These are phyloP conservation scores for Penicillium sp. DNA, from an alignment of 2,329 filamentous ascomycete species.

Conservation along the genomic window DNA sequence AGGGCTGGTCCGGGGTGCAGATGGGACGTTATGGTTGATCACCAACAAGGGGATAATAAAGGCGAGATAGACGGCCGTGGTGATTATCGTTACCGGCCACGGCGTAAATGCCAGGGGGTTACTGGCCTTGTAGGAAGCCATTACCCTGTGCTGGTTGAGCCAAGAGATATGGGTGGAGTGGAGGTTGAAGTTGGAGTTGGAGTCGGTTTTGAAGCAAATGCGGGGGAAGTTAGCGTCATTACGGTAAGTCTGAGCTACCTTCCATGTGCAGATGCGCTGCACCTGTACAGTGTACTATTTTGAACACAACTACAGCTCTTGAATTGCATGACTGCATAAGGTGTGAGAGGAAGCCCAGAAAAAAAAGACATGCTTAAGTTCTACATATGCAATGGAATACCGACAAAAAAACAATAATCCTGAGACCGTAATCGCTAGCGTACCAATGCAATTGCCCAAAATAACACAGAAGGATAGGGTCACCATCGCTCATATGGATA, in stretches of 20 bases:
- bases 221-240: constrained; percentile 20
- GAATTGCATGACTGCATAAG: neutral
- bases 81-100: constrained; percentile 75
- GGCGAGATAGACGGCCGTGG: constrained; percentile 70
- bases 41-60: constrained; percentile 68
- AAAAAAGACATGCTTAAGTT: constrained; percentile 11
- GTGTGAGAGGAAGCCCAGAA: neutral
- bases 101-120: constrained; percentile 69
- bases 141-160: constrained; percentile 17
- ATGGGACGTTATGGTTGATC: constrained; percentile 71
- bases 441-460: constrained; percentile 32
- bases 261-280: neutral
- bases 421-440: constrained; percentile 20
- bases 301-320: neutral
- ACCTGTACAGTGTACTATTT: neutral
- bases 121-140: constrained; percentile 37
- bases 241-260: neutral
- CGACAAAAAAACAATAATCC: constrained; percentile 9
- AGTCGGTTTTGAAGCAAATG: constrained; percentile 17
- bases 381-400: constrained; percentile 12
- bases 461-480: constrained; percentile 18
- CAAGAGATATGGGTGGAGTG: constrained; percentile 6
- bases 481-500: constrained; percentile 27
- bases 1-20: constrained; percentile 56
- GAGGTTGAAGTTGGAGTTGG: constrained; percentile 24